A percentile compares a stretch with the other conserved stretches of the same genome.
Evolutionary conservation across 495 filamentous ascomycete genomes (phyloP).

Genomic region (Pseudevernia furfuracea): DNA sequence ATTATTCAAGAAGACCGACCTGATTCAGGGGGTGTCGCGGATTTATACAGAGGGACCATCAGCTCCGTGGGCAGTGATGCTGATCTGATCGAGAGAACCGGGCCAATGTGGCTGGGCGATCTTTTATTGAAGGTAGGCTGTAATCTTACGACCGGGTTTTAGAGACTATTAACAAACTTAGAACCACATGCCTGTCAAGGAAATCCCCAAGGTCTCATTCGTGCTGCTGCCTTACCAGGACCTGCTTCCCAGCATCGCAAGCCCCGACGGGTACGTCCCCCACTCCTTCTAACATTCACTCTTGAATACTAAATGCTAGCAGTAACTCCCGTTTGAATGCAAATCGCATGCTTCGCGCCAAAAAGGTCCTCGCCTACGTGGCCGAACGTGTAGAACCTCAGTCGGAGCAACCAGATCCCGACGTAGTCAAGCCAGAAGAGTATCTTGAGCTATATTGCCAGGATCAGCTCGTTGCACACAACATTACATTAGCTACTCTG

Average conservation of each 20-base stretch:
- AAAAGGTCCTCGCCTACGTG: constrained; percentile 90
- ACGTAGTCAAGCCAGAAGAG: constrained; percentile 72
- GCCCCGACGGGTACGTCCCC: constrained; percentile 47
- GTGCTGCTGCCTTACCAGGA: constrained; percentile 79
- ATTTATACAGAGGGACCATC: constrained; percentile 85
- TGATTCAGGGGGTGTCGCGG: constrained; percentile 79
- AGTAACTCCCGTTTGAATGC: constrained; percentile 86
- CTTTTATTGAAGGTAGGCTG: constrained; percentile 62
- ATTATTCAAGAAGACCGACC: constrained; percentile 91
- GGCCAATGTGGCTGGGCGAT: constrained; percentile 87
- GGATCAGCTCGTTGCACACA: constrained; percentile 60
- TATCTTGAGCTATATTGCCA: constrained; percentile 93
- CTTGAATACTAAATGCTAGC: constrained; percentile 17
- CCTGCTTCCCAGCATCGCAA: constrained; percentile 59
- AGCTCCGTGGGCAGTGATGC: constrained; percentile 67
- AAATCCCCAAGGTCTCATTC: constrained; percentile 90
- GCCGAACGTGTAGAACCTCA: constrained; percentile 75
- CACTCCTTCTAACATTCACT: not conserved
- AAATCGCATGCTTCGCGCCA: constrained; percentile 90
- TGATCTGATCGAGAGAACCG: constrained; percentile 73
- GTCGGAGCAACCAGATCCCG: constrained; percentile 45
- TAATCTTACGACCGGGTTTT: not conserved
- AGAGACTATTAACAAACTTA: constrained; percentile 27
- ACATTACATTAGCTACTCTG: constrained; percentile 87
- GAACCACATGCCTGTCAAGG: constrained; percentile 79